phyloP scores from a whole-genome alignment of 306 rosid genomes.

The Pachyrhizus erosus region DNA sequence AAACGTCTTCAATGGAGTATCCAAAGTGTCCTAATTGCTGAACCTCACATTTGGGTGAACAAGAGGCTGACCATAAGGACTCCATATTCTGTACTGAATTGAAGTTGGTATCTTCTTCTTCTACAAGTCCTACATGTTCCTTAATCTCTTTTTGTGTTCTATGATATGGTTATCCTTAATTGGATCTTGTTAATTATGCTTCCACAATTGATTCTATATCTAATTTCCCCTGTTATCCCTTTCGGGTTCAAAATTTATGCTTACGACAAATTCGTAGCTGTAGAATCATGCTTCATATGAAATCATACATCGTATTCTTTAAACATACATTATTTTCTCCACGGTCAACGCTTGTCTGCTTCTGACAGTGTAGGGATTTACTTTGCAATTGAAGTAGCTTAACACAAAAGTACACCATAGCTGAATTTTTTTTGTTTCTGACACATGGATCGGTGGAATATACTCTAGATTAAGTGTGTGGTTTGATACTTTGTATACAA shows the following conservation, averaged over 20 bases:
- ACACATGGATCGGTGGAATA: background rate
- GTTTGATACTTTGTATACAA: background rate
- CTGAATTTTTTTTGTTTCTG: background rate
- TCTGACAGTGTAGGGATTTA: background rate
- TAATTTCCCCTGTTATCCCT: background rate
- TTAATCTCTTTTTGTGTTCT: background rate
- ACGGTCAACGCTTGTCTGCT: background rate
- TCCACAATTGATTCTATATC: background rate
- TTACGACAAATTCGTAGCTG: background rate
- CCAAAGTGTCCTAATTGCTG: background rate
- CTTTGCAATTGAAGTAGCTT: constrained; percentile 19
- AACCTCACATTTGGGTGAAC: background rate
- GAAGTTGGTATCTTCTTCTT: constrained; percentile 5
- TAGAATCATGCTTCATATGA: constrained; percentile 1
- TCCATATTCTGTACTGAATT: background rate
- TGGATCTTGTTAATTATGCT: background rate
- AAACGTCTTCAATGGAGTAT: background rate
- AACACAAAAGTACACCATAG: background rate
- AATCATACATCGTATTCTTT: background rate
- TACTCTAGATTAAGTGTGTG: background rate
- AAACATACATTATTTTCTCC: background rate
- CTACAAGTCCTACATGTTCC: background rate
- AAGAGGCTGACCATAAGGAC: background rate
- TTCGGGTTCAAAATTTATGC: background rate
- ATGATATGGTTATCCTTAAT: background rate